Evolutionary conservation across 352 stramenopile species (phyloP), one percentile per base, ranked within the genome.

Genomic region (Phytophthora rubi): DNA sequence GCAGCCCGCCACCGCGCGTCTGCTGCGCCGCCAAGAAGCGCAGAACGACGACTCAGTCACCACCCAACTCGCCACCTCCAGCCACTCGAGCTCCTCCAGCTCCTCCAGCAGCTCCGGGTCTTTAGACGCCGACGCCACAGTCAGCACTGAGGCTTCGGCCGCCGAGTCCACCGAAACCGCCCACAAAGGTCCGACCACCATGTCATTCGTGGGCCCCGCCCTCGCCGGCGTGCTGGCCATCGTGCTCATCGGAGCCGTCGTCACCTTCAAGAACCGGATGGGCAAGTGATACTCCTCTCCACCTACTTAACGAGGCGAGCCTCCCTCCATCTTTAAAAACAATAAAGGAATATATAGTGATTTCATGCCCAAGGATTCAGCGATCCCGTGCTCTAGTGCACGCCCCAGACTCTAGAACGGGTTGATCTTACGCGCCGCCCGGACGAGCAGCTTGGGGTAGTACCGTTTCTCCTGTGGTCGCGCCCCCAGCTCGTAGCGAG

Each of bases 221-320:
- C 47, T 81, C 33, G 77, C 75, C 28, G 82, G 82, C 21, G 77
- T 80, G 28, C 52, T 90, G 28, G 80, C 80, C 48, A 84, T 90
- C 26, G 61, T 88, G 37, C 76, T 90, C 45, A 86, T 90, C 56
- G 82, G 82, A 30, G 77, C 69, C 18, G 78, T 88, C 68, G 71
- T 90, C 53, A 72, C 73, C n/a, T 90, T 88, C 68, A 76, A 82
- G 69, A 74, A 82, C 55, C 77, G 75, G 18, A 62, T 62, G 73
- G 44, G 59, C 51, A 69, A 76, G 45, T 75, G 53, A 72, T 30
- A 10, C 52, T 16, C 18, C 18, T n/a, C 26, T 18, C 33, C 13
- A 39, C 33, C 13, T 39, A 39, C 33, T 39, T 53, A 58, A 56
- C 26, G 60, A 63, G 37, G 26, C 59, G 26, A 67, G 48, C 15